Evolutionary conservation across 2,329 filamentous ascomycete species (phyloP).

Genomic region (Botrytis hyacinthi): DNA sequence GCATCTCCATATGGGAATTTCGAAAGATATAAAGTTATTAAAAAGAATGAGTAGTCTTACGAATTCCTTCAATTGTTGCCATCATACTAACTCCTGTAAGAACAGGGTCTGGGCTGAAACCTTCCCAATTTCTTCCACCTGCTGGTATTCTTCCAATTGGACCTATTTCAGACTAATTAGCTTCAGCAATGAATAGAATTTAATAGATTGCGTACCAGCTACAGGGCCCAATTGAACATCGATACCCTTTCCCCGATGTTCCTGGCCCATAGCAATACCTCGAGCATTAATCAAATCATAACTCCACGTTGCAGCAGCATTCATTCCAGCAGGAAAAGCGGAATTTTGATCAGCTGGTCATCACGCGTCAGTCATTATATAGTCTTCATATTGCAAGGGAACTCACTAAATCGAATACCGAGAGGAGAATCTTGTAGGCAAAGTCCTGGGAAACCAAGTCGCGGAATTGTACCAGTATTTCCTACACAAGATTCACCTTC

Average conservation of each 20-base stretch:
- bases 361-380: conserved; percentile 44
- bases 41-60: not conserved
- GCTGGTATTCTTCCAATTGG: conserved; percentile 64
- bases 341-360: conserved; percentile 63
- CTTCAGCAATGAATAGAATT: not conserved
- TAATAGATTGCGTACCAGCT: conserved; percentile 49
- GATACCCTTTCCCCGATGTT: conserved; percentile 70
- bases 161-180: conserved; percentile 28
- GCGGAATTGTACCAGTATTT: conserved; percentile 38
- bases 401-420: conserved; percentile 43
- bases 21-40: not conserved
- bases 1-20: not conserved
- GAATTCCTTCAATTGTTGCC: conserved; percentile 71
- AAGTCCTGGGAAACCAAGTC: conserved; percentile 36
- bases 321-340: conserved; percentile 75
- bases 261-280: conserved; percentile 65
- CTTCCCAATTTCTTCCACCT: conserved; percentile 70
- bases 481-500: conserved; percentile 37
- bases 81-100: conserved; percentile 71
- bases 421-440: conserved; percentile 40
- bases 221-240: conserved; percentile 72
- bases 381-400: not conserved
- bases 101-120: conserved; percentile 70
- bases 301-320: conserved; percentile 71
- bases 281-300: conserved; percentile 68